Evolutionary conservation across 805 yeast genomes (phyloP), one percentile per base, ranked within the genome.

Genomic region (Kluyveromyces lactis): DNA sequence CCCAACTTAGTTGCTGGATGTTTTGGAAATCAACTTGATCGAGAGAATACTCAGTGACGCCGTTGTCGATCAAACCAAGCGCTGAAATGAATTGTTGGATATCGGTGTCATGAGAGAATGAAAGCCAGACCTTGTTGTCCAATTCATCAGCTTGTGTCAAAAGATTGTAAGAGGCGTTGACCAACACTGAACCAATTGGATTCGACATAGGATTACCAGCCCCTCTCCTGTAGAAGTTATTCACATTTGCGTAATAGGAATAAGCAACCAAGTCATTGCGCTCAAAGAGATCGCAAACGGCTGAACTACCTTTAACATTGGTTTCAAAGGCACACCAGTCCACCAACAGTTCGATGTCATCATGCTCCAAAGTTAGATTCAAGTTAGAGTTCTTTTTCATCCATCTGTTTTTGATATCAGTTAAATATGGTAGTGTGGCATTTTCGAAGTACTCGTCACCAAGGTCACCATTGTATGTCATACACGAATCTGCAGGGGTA

Each of bases 41-140:
- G 16, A 60, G 51, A 3, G 76, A 68, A 45, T 78, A 55, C 2
- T 31, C 33, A 39, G 61, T 62, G 26, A 59, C 50, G 17, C 55
- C 63, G 8, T 56, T 52, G 21, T 53, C 61, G 24, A 58, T 53
- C 18, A 83, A 56, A 8, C 86, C 87, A 37, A 83, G 60, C 2
- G 90, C 83, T 21, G 83, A 64, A 49, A 79, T 63, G 49, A 71
- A 77, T 31, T 79, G 64, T 44, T 77, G 66, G 34, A 84, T 59
- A 46, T 80, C 81, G 26, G 81, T 72, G 56, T 86, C 95, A 54
- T 86, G 95, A 11, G 85, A 69, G 65, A 84, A 80, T 47, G 78
- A 81, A 48, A 82, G 67, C 68, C 80, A 80, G 35, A 82, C 65
- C 41, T 73, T 71, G 55, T 58, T 73, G 45, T 64, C 69, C 49